A percentile compares a stretch with the other conserved stretches of the same genome.
These are phyloP conservation scores for Aspergillus alliaceus DNA, from an alignment of 2,329 filamentous ascomycete genomes.

Conservation along the genomic window DNA sequence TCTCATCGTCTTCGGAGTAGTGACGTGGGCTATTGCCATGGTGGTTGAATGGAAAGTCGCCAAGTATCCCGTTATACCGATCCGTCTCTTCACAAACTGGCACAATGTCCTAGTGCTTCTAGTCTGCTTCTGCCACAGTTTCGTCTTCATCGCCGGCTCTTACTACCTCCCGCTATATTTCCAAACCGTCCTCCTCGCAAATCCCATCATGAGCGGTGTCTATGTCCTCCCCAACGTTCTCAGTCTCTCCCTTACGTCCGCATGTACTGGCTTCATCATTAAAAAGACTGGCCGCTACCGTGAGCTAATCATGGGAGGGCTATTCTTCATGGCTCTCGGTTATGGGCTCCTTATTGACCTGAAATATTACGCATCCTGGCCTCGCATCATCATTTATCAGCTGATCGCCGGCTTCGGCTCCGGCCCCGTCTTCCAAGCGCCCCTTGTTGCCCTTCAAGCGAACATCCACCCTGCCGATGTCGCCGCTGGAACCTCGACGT, in stretches of 20 bases:
- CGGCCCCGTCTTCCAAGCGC: slow-evolving; percentile 63
- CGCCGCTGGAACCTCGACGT: slow-evolving; percentile 63
- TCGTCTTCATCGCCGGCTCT: slow-evolving; percentile 72
- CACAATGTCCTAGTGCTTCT: slow-evolving; percentile 67
- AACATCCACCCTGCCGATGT: slow-evolving; percentile 61
- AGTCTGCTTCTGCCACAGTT: slow-evolving; percentile 71
- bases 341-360: slow-evolving; percentile 65
- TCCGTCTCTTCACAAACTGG: slow-evolving; percentile 65
- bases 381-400: slow-evolving; percentile 55
- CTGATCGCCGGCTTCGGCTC: slow-evolving; percentile 61
- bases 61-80: slow-evolving; percentile 75
- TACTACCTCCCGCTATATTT: slow-evolving; percentile 88
- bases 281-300: slow-evolving; percentile 71
- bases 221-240: slow-evolving; percentile 72
- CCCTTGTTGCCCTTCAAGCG: slow-evolving; percentile 64
- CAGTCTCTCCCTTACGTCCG: slow-evolving; percentile 64
- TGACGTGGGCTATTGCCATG: slow-evolving; percentile 66
- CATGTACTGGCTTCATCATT: slow-evolving; percentile 64
- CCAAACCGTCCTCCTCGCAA: slow-evolving; percentile 69
- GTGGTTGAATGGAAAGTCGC: slow-evolving; percentile 72
- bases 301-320: slow-evolving; percentile 59
- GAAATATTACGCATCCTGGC: slow-evolving; percentile 53
- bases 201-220: slow-evolving; percentile 70
- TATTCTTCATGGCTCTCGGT: slow-evolving; percentile 62
- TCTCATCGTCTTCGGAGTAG: slow-evolving; percentile 70